Percentiles rank a stretch among this genome's conserved stretches.
These are phyloP conservation scores for Sisymbrium irio DNA, from an alignment of 345 rosid species.

Conservation along the genomic window DNA sequence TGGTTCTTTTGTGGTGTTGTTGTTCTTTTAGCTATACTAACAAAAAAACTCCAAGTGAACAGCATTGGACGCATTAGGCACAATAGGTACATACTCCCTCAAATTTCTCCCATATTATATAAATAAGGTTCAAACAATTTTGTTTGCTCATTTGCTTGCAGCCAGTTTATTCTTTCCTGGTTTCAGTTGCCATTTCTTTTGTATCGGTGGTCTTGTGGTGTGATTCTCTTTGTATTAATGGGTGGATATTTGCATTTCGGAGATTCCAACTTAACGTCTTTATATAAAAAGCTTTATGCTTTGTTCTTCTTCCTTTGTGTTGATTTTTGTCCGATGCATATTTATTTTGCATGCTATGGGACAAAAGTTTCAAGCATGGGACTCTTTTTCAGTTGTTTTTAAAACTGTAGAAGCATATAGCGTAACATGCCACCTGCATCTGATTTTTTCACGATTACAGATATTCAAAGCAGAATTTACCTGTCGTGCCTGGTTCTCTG, in stretches of 20 bases:
- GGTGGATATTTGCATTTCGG: slow-evolving; percentile 97
- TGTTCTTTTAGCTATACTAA: no score
- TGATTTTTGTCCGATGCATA: not conserved
- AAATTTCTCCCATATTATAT: no score
- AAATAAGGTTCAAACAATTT: no score
- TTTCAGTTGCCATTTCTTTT: no score
- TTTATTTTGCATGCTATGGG: not conserved
- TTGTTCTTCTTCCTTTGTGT: not conserved
- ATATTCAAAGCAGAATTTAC: slow-evolving; percentile 88
- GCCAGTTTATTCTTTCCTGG: no score
- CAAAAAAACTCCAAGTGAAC: no score
- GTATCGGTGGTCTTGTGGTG: slow-evolving; percentile 99
- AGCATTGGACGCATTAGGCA: no score
- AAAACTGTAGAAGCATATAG: not conserved
- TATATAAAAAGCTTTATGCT: slow-evolving; percentile 71
- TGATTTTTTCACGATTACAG: slow-evolving; percentile 43
- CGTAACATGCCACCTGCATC: not conserved
- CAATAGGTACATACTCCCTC: no score
- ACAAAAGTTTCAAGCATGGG: slow-evolving; percentile 3
- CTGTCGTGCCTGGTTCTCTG: slow-evolving; percentile 93
- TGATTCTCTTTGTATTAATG: slow-evolving; percentile 94
- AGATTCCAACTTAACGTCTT: slow-evolving; percentile 73
- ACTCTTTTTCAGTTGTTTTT: slow-evolving; percentile 2
- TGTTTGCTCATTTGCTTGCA: no score
- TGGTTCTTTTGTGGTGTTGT: no score